Evolutionary conservation across 495 filamentous ascomycete genomes (phyloP).

Genomic region (Chlorociboria aeruginascens): DNA sequence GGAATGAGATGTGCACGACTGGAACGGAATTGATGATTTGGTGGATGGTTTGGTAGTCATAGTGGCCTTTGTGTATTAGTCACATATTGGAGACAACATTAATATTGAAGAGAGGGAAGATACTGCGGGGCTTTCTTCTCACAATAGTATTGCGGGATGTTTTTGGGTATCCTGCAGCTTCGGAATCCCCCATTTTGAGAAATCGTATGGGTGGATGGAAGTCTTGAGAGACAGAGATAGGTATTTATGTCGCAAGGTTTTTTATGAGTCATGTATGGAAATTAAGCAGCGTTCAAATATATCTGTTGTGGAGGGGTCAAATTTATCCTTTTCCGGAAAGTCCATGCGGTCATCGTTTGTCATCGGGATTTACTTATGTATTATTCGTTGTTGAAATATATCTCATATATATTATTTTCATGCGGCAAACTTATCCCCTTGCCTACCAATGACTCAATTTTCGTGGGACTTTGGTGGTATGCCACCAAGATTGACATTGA

Average conservation of each 20-base stretch:
- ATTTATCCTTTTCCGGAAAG: no score
- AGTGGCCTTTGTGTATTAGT: conserved; percentile 22
- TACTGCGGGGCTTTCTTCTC: conserved; percentile 12
- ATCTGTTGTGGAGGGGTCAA: no score
- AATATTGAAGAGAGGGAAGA: neutral
- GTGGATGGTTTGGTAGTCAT: conserved; percentile 69
- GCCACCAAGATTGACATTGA: no score
- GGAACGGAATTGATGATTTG: conserved; percentile 63
- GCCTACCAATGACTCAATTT: no score
- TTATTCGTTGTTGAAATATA: no score
- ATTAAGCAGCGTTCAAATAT: no score
- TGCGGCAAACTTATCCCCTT: no score
- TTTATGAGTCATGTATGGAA: neutral
- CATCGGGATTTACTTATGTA: no score
- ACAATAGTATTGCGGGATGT: conserved; percentile 12
- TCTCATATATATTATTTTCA: no score
- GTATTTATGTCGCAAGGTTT: neutral
- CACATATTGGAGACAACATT: neutral
- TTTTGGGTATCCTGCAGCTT: conserved; percentile 10
- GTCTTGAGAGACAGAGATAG: neutral
- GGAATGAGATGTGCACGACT: conserved; percentile 78
- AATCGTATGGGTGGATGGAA: neutral
- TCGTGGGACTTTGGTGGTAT: no score
- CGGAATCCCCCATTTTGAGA: conserved; percentile 3
- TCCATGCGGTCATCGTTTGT: no score